phyloP scores from a whole-genome alignment of 2,329 filamentous ascomycete species.

The Alternaria sp. region DNA sequence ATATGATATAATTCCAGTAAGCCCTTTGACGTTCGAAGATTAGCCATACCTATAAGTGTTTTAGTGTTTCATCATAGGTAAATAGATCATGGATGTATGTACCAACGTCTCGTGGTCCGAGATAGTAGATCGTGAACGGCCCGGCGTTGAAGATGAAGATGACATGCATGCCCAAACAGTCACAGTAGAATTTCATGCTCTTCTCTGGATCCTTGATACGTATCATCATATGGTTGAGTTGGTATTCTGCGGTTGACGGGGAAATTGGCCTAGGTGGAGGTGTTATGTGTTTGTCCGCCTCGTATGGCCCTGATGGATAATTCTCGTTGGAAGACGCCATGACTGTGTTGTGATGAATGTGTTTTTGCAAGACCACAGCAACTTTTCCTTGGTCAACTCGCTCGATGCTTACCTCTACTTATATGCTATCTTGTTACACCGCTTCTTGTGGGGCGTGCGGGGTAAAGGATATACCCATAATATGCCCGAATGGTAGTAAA shows the following conservation, averaged over 20 bases:
- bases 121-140: conserved; percentile 47
- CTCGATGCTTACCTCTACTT: neutral
- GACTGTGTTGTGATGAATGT: no score
- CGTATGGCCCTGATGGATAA: conserved; percentile 29
- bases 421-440: neutral
- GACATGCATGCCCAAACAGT: conserved; percentile 45
- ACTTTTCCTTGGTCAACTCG: neutral
- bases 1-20: conserved; percentile 47
- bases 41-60: conserved; percentile 21
- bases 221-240: conserved; percentile 47
- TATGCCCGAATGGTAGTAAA: neutral
- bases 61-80: neutral
- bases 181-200: conserved; percentile 44
- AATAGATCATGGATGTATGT: neutral
- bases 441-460: conserved; percentile 21
- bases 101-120: conserved; percentile 40
- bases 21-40: conserved; percentile 34
- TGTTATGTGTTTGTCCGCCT: conserved; percentile 33
- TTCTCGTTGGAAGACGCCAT: conserved; percentile 31
- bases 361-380: neutral
- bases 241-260: conserved; percentile 36
- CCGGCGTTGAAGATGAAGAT: conserved; percentile 48
- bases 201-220: conserved; percentile 41
- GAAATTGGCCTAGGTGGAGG: conserved; percentile 36
- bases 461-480: conserved; percentile 3